Evolutionary conservation across 2,329 filamentous ascomycete genomes (phyloP).

Genomic region (Calonectria hawksworthii): DNA sequence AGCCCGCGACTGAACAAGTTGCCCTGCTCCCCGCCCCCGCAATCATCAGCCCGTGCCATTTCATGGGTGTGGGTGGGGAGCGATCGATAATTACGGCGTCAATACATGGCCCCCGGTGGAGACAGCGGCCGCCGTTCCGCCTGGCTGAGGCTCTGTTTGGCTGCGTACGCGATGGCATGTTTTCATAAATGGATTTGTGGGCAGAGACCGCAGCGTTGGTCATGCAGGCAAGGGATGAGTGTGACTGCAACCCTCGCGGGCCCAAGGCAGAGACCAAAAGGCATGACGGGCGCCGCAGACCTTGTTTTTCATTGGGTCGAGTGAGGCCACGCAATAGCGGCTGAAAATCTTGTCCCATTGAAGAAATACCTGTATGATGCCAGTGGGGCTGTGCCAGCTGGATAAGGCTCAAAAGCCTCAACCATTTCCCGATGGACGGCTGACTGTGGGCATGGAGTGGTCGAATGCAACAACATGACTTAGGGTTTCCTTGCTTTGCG

Average conservation of each 20-base stretch:
- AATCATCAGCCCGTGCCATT: background rate
- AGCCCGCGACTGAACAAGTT: background rate
- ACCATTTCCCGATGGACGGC: too few species aligned
- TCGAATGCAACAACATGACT: background rate
- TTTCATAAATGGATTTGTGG: background rate
- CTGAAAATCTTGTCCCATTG: slow-evolving; percentile 1
- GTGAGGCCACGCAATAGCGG: background rate
- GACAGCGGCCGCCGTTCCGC: slow-evolving; percentile 3
- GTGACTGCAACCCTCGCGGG: background rate
- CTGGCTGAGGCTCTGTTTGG: background rate
- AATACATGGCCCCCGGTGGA: background rate
- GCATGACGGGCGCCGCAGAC: background rate
- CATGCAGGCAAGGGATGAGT: background rate
- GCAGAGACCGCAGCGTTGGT: background rate
- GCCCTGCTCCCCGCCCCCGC: background rate
- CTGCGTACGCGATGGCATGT: background rate
- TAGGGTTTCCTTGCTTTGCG: background rate
- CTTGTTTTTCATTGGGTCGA: background rate
- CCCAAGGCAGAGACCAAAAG: background rate
- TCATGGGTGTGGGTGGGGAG: background rate
- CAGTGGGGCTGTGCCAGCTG: background rate
- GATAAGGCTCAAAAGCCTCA: background rate
- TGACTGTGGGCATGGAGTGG: background rate
- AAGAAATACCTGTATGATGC: background rate
- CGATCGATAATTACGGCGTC: background rate